Conservation (phyloP, 768 basidiomycete genomes). For the Russula virescens region DNA sequence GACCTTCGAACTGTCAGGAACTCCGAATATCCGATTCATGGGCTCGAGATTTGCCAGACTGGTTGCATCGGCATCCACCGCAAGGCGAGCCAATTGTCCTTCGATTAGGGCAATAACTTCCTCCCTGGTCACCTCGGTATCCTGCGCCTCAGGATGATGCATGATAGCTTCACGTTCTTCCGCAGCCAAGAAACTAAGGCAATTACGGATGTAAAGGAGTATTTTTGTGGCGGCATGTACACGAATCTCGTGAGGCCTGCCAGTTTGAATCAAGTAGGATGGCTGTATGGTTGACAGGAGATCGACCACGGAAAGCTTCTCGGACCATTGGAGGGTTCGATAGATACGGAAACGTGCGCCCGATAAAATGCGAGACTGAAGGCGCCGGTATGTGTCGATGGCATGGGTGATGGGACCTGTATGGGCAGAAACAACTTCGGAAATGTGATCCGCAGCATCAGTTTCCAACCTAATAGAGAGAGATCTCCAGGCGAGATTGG, state of each 20-base stretch:
- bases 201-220: slow-evolving; percentile 70
- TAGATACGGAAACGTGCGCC: slow-evolving; percentile 30
- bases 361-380: not conserved
- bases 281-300: slow-evolving; percentile 80
- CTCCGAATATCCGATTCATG: slow-evolving; percentile 21
- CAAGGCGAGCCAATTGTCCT: slow-evolving; percentile 14
- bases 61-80: slow-evolving; percentile 13
- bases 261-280: slow-evolving; percentile 75
- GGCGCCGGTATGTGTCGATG: not conserved
- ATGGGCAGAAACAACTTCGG: slow-evolving; percentile 8
- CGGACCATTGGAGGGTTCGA: slow-evolving; percentile 47
- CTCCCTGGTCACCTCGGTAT: slow-evolving; percentile 19
- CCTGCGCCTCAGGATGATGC: slow-evolving; percentile 20
- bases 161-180: slow-evolving; percentile 29
- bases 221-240: slow-evolving; percentile 68
- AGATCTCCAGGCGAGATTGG: slow-evolving; percentile 16
- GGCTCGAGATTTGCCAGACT: slow-evolving; percentile 21
- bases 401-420: slow-evolving; percentile 1
- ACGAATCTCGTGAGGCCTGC: slow-evolving; percentile 60
- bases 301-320: slow-evolving; percentile 51
- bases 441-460: slow-evolving; percentile 11
- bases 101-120: slow-evolving; percentile 18
- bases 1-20: not conserved
- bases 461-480: slow-evolving; percentile 12
- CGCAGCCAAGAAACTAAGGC: slow-evolving; percentile 41